Evolutionary conservation across 2,329 filamentous ascomycete species (phyloP).

Genomic region (Paraphoma chrysanthemicola): DNA sequence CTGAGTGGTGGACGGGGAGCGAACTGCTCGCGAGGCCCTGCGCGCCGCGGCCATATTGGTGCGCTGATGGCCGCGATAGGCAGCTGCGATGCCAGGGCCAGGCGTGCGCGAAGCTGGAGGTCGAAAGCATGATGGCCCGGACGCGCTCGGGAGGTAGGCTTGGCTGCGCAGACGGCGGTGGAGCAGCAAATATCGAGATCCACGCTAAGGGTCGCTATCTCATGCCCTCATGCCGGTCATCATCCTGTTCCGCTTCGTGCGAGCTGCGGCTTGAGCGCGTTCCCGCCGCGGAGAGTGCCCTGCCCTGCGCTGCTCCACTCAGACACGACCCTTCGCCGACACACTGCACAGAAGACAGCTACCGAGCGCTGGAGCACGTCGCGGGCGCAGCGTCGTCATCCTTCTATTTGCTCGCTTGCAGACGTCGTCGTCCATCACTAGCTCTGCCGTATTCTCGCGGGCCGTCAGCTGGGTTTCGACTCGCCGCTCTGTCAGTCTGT

Average conservation of each 20-base stretch:
- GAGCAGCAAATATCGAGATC: conserved; percentile 26
- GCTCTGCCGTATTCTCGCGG: conserved; percentile 21
- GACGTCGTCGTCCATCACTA: conserved; percentile 10
- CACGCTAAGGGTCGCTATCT: conserved; percentile 36
- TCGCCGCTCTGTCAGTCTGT: background rate
- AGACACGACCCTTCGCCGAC: background rate
- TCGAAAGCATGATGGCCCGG: conserved; percentile 5
- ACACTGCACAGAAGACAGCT: no score
- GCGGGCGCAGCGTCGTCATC: conserved; percentile 13
- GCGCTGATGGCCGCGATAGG: conserved; percentile 28
- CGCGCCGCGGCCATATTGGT: conserved; percentile 26
- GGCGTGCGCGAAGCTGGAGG: conserved; percentile 2
- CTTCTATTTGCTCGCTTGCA: conserved; percentile 26
- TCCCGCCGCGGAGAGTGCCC: conserved; percentile 5
- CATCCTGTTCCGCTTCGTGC: background rate
- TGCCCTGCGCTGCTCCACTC: background rate
- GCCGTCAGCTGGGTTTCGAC: conserved; percentile 23
- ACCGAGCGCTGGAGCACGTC: background rate
- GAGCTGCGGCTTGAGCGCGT: conserved; percentile 2
- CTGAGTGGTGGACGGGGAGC: conserved; percentile 29
- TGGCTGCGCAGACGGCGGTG: conserved; percentile 17
- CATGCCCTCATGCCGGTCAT: conserved; percentile 12
- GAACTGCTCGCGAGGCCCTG: conserved; percentile 24
- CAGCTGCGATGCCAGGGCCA: conserved; percentile 18
- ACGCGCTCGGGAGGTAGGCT: conserved; percentile 16